Evolutionary conservation across 148 eudicot genomes (phyloP), one percentile per base, ranked within the genome.

Genomic region (Nyssa sinensis): DNA sequence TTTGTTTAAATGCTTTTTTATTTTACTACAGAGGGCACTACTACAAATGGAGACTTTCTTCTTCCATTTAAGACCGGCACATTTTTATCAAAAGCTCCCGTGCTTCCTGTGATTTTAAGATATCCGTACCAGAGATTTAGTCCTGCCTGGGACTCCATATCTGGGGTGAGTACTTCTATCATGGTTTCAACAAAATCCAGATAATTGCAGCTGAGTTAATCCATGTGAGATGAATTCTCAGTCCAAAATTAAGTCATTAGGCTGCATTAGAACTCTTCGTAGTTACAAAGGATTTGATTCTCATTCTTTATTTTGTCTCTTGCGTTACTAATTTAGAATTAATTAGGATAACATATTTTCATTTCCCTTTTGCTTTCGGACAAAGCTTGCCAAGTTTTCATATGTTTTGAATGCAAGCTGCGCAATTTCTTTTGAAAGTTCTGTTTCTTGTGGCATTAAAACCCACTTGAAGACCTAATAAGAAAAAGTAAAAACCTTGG

Each of bases 61-160:
- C 99, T 95, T 80, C 97, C 99, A 60, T 95, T 92, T 76, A 95
- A 95, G 81, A 92, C 96, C 37, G 97, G 99, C 33, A 97, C 96
- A 66, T 95, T 95, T 83, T 83, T 90, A 70, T 84, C 99, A 34
- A 86, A 87, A 82, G 91, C 93, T 85, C 97, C 99, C 49, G 93
- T 92, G 70, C 93, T 80, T 78, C 98, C 97, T 19, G 92, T 95
- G 78, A 87, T 95, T 69, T 82, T 95, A 77, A 90, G 84, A 85
- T 95, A 92, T 84, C 99, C 99, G 30, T 93, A 86, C 78, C 85
- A 85, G 79, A 86, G 96, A 84, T 92, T 95, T 82, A 95, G 99
- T 85, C 99, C 99, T 81, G 97, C 99, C 28, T 95, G 99, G 99
- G 99, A 95, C 79, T 81, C 97, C 60, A 92, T 95, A 76, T 86